Percentiles rank a stretch among this genome's conserved stretches.
Evolutionary conservation across 1,284 basidiomycete species (phyloP).

Genomic region (Puccinia polysora): DNA sequence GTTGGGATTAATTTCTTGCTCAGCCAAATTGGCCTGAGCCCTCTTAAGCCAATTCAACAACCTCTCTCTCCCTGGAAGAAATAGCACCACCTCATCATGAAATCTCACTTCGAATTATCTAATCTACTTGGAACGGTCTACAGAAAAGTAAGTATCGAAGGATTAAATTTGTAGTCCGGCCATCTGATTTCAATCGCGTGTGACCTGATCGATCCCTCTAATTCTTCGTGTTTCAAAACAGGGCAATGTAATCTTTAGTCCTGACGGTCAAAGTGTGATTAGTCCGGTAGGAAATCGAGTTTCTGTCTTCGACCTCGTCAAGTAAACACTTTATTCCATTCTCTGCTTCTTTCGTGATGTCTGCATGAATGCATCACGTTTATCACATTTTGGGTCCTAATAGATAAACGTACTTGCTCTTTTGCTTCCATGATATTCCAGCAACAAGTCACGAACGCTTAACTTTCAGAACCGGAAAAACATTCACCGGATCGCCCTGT

Average conservation of each 20-base stretch:
- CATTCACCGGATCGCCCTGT: conserved; percentile 79
- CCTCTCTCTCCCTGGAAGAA: no score
- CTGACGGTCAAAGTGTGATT: conserved; percentile 85
- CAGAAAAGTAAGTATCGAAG: conserved; percentile 56
- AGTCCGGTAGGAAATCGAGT: conserved; percentile 95
- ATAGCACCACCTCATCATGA: conserved; percentile 33
- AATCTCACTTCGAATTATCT: conserved; percentile 60
- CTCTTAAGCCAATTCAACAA: no score
- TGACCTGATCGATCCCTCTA: no score
- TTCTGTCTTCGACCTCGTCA: conserved; percentile 91
- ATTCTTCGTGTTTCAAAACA: conserved; percentile 52
- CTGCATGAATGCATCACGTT: background rate
- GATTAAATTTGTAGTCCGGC: background rate
- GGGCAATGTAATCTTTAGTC: conserved; percentile 87
- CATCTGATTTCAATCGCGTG: no score
- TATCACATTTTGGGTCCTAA: conserved; percentile 5
- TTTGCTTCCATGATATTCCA: conserved; percentile 51
- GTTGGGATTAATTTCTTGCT: no score
- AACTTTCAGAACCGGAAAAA: conserved; percentile 95
- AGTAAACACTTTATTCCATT: conserved; percentile 62
- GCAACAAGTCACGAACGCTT: conserved; percentile 89
- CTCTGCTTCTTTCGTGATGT: conserved; percentile 5
- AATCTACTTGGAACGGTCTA: conserved; percentile 97
- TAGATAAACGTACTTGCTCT: background rate
- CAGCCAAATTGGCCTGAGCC: no score